A percentile compares a stretch with the other conserved stretches of the same genome.
These are phyloP conservation scores for Stromatinia cepivora DNA, from an alignment of 2,329 filamentous ascomycete genomes.

Conservation along the genomic window DNA sequence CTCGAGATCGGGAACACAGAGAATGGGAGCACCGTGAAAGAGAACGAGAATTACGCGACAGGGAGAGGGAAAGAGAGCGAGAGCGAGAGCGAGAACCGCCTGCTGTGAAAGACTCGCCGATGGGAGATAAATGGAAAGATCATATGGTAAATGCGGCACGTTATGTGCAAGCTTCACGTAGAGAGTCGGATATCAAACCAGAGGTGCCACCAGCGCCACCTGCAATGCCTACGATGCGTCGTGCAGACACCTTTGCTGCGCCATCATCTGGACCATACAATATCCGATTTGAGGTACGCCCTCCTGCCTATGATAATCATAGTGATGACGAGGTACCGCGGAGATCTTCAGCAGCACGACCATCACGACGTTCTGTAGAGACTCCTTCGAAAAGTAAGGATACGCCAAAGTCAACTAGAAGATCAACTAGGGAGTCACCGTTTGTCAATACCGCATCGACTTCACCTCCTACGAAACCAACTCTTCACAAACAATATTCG, in stretches of 20 bases:
- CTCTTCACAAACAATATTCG: constrained; percentile 36
- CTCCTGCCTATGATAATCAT: constrained; percentile 22
- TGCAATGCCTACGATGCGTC: constrained; percentile 31
- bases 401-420: constrained; percentile 24
- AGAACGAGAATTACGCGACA: constrained; percentile 1
- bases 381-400: constrained; percentile 31
- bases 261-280: constrained; percentile 30
- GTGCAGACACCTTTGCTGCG: constrained; percentile 38
- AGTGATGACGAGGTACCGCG: constrained; percentile 39
- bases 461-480: constrained; percentile 31
- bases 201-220: constrained; percentile 19
- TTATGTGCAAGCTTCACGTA: constrained; percentile 39
- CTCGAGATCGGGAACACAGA: constrained; percentile 10
- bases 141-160: constrained; percentile 35
- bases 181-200: constrained; percentile 25
- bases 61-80: neutral
- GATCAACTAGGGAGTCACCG: constrained; percentile 19
- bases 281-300: constrained; percentile 32
- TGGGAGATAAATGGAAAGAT: constrained; percentile 34
- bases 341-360: constrained; percentile 37
- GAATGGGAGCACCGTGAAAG: constrained; percentile 16
- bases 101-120: constrained; percentile 24
- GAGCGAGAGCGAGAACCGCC: constrained; percentile 19
- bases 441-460: constrained; percentile 36
- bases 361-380: constrained; percentile 34